A percentile compares a stretch with the other conserved stretches of the same genome.
Conservation (phyloP, 306 rosid genomes). For the Albizia julibrissin region DNA sequence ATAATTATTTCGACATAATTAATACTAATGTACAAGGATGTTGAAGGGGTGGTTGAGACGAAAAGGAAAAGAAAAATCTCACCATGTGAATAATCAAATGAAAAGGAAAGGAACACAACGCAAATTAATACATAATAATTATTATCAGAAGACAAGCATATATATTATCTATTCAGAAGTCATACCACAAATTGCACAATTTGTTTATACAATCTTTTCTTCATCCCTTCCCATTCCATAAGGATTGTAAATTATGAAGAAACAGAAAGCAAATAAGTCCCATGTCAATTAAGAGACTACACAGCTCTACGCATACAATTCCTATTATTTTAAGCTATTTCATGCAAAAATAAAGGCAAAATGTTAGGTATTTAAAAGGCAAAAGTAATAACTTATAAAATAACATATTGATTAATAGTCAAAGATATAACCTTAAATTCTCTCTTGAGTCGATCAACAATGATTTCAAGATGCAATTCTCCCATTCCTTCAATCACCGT, state of each 20-base stretch:
- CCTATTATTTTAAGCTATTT: slow-evolving; percentile 12
- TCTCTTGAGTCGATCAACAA: slow-evolving; percentile 93
- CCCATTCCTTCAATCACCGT: slow-evolving; percentile 99
- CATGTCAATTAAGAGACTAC: background rate
- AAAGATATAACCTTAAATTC: slow-evolving; percentile 75
- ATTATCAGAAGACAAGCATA: slow-evolving; percentile 17
- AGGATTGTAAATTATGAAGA: background rate
- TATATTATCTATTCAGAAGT: slow-evolving; percentile 16
- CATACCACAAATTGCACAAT: slow-evolving; percentile 9
- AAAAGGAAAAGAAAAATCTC: background rate
- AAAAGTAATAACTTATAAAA: slow-evolving; percentile 8
- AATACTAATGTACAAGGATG: background rate
- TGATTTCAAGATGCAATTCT: slow-evolving; percentile 96
- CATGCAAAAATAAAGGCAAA: slow-evolving; percentile 4
- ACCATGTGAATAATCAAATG: slow-evolving; percentile 14
- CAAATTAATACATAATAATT: slow-evolving; percentile 9
- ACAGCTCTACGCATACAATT: background rate
- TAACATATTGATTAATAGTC: background rate
- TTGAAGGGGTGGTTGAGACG: background rate
- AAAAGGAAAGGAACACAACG: background rate
- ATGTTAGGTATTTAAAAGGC: background rate
- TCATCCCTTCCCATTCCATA: slow-evolving; percentile 4
- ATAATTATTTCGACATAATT: background rate
- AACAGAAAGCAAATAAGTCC: background rate
- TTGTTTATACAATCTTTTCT: background rate